These are phyloP conservation scores for Acer negundo DNA, from an alignment of 345 rosid species.

Conservation along the genomic window DNA sequence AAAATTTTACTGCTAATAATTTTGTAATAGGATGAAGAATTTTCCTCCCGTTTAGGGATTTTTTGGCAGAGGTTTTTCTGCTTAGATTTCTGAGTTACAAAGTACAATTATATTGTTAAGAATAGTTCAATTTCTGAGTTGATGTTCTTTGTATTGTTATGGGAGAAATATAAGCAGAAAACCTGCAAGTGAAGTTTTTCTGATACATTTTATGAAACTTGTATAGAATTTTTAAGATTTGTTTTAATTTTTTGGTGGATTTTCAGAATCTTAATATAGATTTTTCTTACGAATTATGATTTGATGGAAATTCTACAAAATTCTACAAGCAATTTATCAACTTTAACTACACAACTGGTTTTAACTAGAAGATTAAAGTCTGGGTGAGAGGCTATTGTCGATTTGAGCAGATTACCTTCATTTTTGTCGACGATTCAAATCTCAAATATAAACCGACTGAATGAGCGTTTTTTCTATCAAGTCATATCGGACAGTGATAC, in stretches of 20 bases:
- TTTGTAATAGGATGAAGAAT: not conserved
- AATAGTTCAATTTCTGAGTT: not conserved
- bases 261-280: not conserved
- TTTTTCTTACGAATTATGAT: not conserved
- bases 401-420: too few relatives aligned
- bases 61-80: slow-evolving; percentile 1
- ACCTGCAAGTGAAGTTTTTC: not conserved
- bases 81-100: not conserved
- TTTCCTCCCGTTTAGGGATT: not conserved
- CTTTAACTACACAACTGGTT: not conserved
- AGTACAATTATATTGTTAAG: not conserved
- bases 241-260: not conserved
- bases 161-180: too few relatives aligned
- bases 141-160: too few relatives aligned
- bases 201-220: not conserved
- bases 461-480: too few relatives aligned
- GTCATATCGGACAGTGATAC: too few relatives aligned
- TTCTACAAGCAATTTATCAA: not conserved
- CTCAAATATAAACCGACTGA: too few relatives aligned
- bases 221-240: not conserved
- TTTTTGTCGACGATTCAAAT: too few relatives aligned
- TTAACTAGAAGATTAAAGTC: too few relatives aligned
- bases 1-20: slow-evolving; percentile 10
- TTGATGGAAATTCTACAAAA: not conserved
- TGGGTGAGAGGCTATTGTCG: too few relatives aligned